Percentiles rank a stretch among this genome's conserved stretches.
Conservation (phyloP, 768 basidiomycete species). For the Gloeopeniophorella convolvens region DNA sequence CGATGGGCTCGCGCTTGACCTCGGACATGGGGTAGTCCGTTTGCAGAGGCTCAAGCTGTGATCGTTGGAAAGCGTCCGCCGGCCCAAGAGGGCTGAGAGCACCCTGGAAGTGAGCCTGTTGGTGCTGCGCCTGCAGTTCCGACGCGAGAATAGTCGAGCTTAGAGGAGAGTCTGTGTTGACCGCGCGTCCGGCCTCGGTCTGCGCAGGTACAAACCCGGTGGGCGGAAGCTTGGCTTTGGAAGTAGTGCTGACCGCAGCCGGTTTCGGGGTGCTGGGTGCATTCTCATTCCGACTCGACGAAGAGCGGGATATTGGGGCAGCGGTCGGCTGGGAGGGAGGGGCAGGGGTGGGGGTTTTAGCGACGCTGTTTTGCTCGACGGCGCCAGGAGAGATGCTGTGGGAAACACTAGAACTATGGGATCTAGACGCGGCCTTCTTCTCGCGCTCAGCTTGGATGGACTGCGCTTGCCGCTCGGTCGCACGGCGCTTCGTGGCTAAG, state of each 20-base stretch:
- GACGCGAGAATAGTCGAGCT: conserved; percentile 17
- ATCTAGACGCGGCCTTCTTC: background rate
- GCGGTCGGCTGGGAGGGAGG: no score
- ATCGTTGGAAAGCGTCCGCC: background rate
- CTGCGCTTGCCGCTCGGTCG: background rate
- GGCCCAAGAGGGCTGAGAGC: background rate
- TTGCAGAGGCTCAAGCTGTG: background rate
- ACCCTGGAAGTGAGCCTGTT: background rate
- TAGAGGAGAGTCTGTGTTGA: conserved; percentile 14
- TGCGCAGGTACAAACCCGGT: conserved; percentile 12
- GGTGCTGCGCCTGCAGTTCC: conserved; percentile 5
- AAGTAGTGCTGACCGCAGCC: no score
- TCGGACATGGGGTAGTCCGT: background rate
- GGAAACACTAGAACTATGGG: background rate
- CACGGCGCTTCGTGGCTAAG: conserved; percentile 2
- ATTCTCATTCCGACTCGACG: no score
- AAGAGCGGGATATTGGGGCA: no score
- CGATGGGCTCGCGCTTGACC: conserved; percentile 11
- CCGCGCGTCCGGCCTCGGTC: conserved; percentile 14
- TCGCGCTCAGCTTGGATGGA: conserved; percentile 9
- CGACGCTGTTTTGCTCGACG: no score
- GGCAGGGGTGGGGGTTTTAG: no score
- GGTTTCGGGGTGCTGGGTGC: no score
- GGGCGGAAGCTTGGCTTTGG: background rate
- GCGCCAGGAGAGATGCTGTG: background rate